A percentile compares a stretch with the other conserved stretches of the same genome.
These are phyloP conservation scores for Xylariaceae sp. DNA, from an alignment of 2,329 filamentous ascomycete genomes.

Conservation along the genomic window DNA sequence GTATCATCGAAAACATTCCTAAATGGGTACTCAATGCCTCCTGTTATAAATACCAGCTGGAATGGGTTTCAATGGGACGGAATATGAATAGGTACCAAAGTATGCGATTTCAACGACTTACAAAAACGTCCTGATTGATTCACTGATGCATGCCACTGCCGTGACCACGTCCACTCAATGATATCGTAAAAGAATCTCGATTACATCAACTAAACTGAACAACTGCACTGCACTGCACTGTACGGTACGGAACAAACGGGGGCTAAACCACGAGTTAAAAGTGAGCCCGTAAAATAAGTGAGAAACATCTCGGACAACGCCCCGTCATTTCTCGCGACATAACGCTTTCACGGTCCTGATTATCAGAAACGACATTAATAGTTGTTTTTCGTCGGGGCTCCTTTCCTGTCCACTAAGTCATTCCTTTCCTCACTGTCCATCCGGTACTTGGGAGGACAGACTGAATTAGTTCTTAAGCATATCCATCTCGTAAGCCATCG, in stretches of 20 bases:
- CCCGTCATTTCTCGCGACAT: slow-evolving; percentile 17
- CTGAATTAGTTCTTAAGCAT: slow-evolving; percentile 36
- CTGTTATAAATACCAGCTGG: not conserved
- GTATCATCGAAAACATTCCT: no score
- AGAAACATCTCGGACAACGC: slow-evolving; percentile 29
- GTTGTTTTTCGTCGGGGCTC: not conserved
- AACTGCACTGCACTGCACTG: not conserved
- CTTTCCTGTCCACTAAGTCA: slow-evolving; percentile 9
- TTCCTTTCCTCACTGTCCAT: slow-evolving; percentile 8
- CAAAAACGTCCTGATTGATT: no score
- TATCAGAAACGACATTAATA: slow-evolving; percentile 9
- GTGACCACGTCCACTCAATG: no score
- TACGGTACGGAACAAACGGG: slow-evolving; percentile 34
- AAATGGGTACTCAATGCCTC: no score
- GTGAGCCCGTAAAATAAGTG: slow-evolving; percentile 30
- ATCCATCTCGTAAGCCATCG: slow-evolving; percentile 24
- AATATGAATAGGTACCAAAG: no score
- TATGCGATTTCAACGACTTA: no score
- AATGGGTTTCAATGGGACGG: slow-evolving; percentile 2
- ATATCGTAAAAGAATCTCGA: slow-evolving; percentile 47
- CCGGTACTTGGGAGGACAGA: slow-evolving; percentile 18
- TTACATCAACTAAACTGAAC: slow-evolving; percentile 34
- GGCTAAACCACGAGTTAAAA: slow-evolving; percentile 12
- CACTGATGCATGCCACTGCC: no score
- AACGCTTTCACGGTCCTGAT: slow-evolving; percentile 20